A percentile compares a stretch with the other conserved stretches of the same genome.
Evolutionary conservation across 192 early-diverging fungal genomes (phyloP).

Genomic region (Allomyces macrogynus): DNA sequence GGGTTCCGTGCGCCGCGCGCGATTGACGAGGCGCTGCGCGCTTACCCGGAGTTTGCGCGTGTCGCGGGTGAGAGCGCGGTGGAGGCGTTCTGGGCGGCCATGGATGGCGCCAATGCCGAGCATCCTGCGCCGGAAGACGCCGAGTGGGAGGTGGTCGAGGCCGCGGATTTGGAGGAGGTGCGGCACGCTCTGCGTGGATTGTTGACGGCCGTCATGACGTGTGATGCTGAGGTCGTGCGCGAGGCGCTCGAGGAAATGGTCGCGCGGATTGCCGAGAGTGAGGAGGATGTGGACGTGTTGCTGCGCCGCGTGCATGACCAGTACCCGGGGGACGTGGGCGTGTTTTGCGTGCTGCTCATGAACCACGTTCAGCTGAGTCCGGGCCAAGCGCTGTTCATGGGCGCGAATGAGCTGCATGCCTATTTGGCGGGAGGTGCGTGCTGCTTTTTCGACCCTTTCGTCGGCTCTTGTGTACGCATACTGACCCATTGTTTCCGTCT

Average conservation of each 20-base stretch:
- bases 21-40: slow-evolving; percentile 38
- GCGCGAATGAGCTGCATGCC: slow-evolving; percentile 91
- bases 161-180: slow-evolving; percentile 14
- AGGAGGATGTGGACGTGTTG: slow-evolving; percentile 33
- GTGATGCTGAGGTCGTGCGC: slow-evolving; percentile 20
- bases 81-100: slow-evolving; percentile 11
- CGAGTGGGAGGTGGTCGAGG: slow-evolving; percentile 13
- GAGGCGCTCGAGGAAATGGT: slow-evolving; percentile 33
- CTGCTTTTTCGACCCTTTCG: neutral
- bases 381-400: slow-evolving; percentile 84
- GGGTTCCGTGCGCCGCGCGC: slow-evolving; percentile 71
- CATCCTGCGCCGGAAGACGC: slow-evolving; percentile 7
- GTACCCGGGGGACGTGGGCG: slow-evolving; percentile 79
- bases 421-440: slow-evolving; percentile 66
- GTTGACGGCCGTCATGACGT: slow-evolving; percentile 41
- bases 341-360: slow-evolving; percentile 70
- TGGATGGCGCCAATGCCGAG: slow-evolving; percentile 2
- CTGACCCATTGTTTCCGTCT: slow-evolving; percentile 2
- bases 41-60: slow-evolving; percentile 59
- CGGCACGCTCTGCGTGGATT: slow-evolving; percentile 24
- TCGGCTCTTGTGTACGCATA: neutral
- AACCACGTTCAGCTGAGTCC: slow-evolving; percentile 63
- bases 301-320: slow-evolving; percentile 51
- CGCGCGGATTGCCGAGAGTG: slow-evolving; percentile 1
- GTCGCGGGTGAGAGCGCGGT: slow-evolving; percentile 36